Conservation (phyloP, 805 yeast species). For the Wickerhamomyces subpelliculosus region DNA sequence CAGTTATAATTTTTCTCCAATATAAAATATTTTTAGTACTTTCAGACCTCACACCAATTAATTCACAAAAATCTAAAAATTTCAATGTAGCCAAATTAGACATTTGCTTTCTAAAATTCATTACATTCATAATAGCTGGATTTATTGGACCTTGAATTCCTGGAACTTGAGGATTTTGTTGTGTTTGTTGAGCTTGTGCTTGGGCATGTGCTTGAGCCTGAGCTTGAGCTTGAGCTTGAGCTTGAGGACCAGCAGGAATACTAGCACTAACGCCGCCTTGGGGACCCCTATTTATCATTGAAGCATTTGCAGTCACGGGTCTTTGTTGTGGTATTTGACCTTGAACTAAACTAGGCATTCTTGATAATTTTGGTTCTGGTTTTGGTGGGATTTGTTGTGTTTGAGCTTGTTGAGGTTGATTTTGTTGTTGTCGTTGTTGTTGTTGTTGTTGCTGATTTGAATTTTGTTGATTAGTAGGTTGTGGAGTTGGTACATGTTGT, state of each 20-base stretch:
- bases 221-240: background rate
- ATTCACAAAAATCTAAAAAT: conserved; percentile 43
- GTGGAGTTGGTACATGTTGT: conserved; percentile 20
- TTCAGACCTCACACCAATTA: conserved; percentile 35
- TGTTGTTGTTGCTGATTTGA: conserved; percentile 5
- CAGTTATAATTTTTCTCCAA: conserved; percentile 43
- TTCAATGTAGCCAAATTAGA: conserved; percentile 46
- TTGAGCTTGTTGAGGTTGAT: conserved; percentile 11
- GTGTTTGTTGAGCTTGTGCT: background rate
- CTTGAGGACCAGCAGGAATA: background rate
- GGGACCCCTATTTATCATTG: conserved; percentile 1
- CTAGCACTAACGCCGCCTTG: background rate
- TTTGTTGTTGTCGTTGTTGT: conserved; percentile 10
- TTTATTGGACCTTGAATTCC: background rate
- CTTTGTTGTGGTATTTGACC: background rate
- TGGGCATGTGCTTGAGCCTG: background rate
- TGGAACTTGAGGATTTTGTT: no score
- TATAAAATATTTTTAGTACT: conserved; percentile 37
- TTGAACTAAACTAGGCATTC: conserved; percentile 2
- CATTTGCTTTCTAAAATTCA: conserved; percentile 30
- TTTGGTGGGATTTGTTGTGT: conserved; percentile 11
- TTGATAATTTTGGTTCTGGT: conserved; percentile 8
- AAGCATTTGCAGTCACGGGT: conserved; percentile 1
- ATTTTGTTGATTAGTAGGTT: conserved; percentile 7
- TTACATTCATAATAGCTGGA: conserved; percentile 6